These are phyloP conservation scores for Psilocybe cubensis DNA, from an alignment of 768 basidiomycete genomes.

Conservation along the genomic window DNA sequence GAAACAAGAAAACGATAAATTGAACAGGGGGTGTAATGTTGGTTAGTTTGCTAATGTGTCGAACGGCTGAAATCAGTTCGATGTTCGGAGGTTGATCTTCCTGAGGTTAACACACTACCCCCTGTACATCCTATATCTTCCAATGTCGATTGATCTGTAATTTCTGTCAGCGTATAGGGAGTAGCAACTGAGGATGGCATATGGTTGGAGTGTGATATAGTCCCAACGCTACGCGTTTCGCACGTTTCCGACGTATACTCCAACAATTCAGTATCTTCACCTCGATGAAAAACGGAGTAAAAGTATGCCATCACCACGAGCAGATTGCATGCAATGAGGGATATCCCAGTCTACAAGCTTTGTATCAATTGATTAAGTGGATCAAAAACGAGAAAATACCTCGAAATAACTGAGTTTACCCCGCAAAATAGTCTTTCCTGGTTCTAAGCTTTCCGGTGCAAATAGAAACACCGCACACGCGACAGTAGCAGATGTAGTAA, in stretches of 20 bases:
- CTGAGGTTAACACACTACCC: neutral
- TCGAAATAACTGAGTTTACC: slow-evolving; percentile 14
- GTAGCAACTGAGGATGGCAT: neutral
- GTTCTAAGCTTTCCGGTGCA: slow-evolving; percentile 19
- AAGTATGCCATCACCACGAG: slow-evolving; percentile 15
- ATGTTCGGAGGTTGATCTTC: neutral
- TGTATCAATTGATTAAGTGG: neutral
- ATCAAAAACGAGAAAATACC: slow-evolving; percentile 1
- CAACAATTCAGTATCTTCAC: slow-evolving; percentile 4
- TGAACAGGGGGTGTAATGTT: neutral
- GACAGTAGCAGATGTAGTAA: slow-evolving; percentile 9
- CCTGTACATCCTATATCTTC: neutral
- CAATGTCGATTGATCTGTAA: neutral
- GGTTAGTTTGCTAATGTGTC: neutral
- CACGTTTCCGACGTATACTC: neutral
- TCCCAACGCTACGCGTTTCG: neutral
- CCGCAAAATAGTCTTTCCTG: slow-evolving; percentile 9
- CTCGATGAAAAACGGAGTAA: slow-evolving; percentile 4
- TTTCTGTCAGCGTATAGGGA: neutral
- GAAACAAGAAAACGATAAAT: neutral
- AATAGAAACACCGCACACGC: slow-evolving; percentile 15
- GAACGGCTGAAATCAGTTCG: neutral
- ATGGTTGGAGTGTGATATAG: neutral
- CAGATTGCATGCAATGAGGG: slow-evolving; percentile 14
- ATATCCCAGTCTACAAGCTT: slow-evolving; percentile 8